Evolutionary conservation across 306 rosid species (phyloP).

Genomic region (Rosa rugosa): DNA sequence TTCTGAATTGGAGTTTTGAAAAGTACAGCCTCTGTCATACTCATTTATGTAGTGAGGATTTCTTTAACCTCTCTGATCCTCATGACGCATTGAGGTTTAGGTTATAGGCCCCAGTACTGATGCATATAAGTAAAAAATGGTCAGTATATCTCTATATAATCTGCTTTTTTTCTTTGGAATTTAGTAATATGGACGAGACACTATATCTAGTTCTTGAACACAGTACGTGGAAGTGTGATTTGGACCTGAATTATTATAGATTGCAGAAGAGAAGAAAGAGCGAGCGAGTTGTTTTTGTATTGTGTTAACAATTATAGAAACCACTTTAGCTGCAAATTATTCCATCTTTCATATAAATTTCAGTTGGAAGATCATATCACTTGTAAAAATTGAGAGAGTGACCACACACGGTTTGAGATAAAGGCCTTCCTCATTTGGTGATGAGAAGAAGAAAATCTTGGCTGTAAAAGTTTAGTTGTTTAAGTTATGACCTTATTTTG

Average conservation of each 20-base stretch:
- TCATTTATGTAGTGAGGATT: background rate
- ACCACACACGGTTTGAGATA: background rate
- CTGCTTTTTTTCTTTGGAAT: background rate
- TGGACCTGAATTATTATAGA: background rate
- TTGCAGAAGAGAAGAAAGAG: background rate
- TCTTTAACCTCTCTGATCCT: background rate
- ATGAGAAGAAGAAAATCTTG: background rate
- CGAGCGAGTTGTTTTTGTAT: background rate
- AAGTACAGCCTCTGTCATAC: background rate
- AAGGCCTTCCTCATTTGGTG: background rate
- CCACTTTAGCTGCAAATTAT: background rate
- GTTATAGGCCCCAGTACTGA: background rate
- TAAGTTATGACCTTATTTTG: background rate
- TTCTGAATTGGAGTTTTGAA: background rate
- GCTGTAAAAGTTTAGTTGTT: background rate
- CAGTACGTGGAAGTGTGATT: background rate
- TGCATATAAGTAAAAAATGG: background rate
- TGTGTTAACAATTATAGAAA: background rate
- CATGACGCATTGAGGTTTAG: slow-evolving; percentile 13
- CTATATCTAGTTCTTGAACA: background rate
- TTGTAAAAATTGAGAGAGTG: background rate
- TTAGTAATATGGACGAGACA: background rate
- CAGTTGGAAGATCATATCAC: background rate
- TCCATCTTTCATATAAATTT: background rate
- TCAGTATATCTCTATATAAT: background rate